Evolutionary conservation across 2,329 filamentous ascomycete species (phyloP).

Genomic region (Apiospora malaysiana): DNA sequence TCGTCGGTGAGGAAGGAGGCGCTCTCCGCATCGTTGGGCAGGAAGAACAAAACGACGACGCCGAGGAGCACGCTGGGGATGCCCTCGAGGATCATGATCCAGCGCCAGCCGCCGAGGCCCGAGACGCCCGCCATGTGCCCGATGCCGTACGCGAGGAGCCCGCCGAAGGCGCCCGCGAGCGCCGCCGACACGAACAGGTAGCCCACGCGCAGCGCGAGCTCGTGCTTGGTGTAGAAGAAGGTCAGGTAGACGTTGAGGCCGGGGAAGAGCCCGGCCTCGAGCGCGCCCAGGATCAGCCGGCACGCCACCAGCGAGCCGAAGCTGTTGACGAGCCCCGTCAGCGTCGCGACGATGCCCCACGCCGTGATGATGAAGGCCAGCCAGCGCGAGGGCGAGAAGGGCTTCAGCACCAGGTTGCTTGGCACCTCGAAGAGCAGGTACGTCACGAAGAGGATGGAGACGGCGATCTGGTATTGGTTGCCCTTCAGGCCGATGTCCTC

Average conservation of each 20-base stretch:
- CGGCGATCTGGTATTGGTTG: conserved; percentile 73
- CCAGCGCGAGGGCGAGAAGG: conserved; percentile 66
- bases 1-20: conserved; percentile 65
- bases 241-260: conserved; percentile 74
- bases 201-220: conserved; percentile 74
- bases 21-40: conserved; percentile 66
- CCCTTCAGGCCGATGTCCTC: conserved; percentile 63
- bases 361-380: conserved; percentile 67
- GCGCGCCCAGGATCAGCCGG: conserved; percentile 69
- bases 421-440: conserved; percentile 68
- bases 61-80: conserved; percentile 59
- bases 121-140: conserved; percentile 72
- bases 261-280: conserved; percentile 75
- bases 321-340: conserved; percentile 70
- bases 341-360: conserved; percentile 73
- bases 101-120: conserved; percentile 73
- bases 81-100: conserved; percentile 68
- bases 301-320: conserved; percentile 72
- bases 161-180: conserved; percentile 73
- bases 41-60: conserved; percentile 58
- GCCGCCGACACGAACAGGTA: conserved; percentile 76
- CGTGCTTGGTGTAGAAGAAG: conserved; percentile 76
- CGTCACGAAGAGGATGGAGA: conserved; percentile 72
- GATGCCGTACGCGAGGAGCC: conserved; percentile 75
- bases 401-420: conserved; percentile 68